A percentile compares a stretch with the other conserved stretches of the same genome.
These are phyloP conservation scores for Cytospora leucostoma DNA, from an alignment of 2,329 filamentous ascomycete species.

Conservation along the genomic window DNA sequence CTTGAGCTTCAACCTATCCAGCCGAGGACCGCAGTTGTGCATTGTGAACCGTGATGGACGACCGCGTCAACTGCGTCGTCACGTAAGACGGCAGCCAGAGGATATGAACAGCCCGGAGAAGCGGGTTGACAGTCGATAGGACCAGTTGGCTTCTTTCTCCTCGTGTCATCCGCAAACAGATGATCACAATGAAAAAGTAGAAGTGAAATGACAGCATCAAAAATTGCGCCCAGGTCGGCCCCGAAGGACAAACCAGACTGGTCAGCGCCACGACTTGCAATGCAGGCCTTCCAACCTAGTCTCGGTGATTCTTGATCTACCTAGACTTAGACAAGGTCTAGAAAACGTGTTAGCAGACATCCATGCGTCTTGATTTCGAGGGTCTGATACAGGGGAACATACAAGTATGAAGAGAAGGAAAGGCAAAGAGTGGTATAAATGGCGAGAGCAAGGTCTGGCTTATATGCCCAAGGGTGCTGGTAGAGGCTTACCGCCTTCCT, in stretches of 20 bases:
- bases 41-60: neutral
- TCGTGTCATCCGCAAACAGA: conserved; percentile 18
- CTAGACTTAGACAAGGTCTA: neutral
- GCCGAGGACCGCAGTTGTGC: neutral
- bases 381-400: neutral
- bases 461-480: neutral
- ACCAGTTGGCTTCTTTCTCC: conserved; percentile 14
- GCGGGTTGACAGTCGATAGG: too few relatives aligned
- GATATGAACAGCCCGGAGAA: neutral
- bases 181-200: conserved; percentile 22
- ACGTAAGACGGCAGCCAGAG: neutral
- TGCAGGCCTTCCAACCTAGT: conserved; percentile 22
- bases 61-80: neutral
- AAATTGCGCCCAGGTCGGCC: conserved; percentile 13
- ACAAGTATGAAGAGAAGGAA: conserved; percentile 3
- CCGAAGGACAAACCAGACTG: conserved; percentile 15
- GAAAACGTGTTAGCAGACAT: neutral
- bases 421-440: neutral
- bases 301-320: conserved; percentile 13
- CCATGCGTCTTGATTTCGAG: neutral
- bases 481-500: conserved; percentile 5
- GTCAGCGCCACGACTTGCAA: conserved; percentile 21
- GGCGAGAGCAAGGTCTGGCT: neutral
- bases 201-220: conserved; percentile 4
- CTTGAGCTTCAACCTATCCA: neutral